These are phyloP conservation scores for Capsicum rhomboideum DNA, from an alignment of 257 asterid genomes.

Conservation along the genomic window DNA sequence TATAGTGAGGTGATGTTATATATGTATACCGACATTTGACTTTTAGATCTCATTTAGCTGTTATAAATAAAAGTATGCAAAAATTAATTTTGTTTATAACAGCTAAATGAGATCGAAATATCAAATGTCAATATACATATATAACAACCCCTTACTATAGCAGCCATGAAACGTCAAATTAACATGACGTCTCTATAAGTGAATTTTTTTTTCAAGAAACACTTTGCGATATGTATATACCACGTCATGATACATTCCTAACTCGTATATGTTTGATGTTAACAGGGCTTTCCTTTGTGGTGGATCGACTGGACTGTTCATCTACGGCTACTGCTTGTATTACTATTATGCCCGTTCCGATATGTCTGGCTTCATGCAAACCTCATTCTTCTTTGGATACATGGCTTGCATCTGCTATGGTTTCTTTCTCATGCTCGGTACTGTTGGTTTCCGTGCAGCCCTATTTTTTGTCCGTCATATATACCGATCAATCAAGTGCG, in stretches of 20 bases:
- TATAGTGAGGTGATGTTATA: no score
- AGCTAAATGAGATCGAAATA: no score
- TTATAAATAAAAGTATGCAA: no score
- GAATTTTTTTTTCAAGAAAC: background rate
- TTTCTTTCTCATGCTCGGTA: slow-evolving; percentile 28
- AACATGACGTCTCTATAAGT: no score
- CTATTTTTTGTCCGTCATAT: slow-evolving; percentile 25
- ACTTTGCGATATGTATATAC: background rate
- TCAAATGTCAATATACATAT: no score
- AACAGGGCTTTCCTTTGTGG: slow-evolving; percentile 24
- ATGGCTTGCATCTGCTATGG: slow-evolving; percentile 29
- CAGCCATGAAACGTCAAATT: no score
- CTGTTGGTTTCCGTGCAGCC: slow-evolving; percentile 27
- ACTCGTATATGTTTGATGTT: background rate
- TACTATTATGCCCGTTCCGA: slow-evolving; percentile 25
- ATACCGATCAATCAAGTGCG: slow-evolving; percentile 26
- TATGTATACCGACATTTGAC: no score
- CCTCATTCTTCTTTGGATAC: slow-evolving; percentile 25
- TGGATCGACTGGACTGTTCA: slow-evolving; percentile 26
- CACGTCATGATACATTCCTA: background rate
- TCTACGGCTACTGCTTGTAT: slow-evolving; percentile 25
- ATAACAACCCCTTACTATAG: no score
- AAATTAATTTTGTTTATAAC: no score
- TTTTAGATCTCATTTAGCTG: no score
- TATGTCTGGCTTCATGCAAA: slow-evolving; percentile 30